Base-by-base conservation (phyloP, 306 rosid genomes). In the Trifolium dubium region DNA sequence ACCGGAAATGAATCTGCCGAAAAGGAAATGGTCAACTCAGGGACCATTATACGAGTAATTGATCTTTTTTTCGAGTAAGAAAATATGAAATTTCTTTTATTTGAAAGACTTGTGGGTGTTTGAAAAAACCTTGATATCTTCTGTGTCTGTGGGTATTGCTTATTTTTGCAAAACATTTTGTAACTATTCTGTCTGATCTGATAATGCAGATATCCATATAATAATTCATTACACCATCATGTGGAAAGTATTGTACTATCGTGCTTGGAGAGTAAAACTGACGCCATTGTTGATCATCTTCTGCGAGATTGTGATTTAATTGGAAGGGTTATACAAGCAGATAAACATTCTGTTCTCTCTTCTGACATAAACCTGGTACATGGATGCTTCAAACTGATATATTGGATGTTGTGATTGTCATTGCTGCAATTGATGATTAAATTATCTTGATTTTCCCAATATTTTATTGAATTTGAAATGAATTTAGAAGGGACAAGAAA, bases 21-120 rank as follows among this genome's bases (percentile, higher is more conserved):
- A 87, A 85, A 79, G 10, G 98, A 92, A 84, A 83, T 95, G 85
- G 88, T 90, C 39, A 85, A 77, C 88, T 90, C 98, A n/a, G 97
- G 99, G 75, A 92, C 87, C 80, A 90, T 92, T 81, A 82, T 14
- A 74, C 88, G 93, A 34, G 85, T 95, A 79, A 88, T 95, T 81
- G 93, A 90, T 85, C 98, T 95, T 76, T 95, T 95, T 86, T 95
- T 95, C 44, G 98, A 92, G 99, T 95, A 89, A 87, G 99, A 64
- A 39, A 54, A 54, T 61, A 54, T 43, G 11, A 59, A 47, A 34
- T 43, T 75, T 58, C 6, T 10, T 63, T 53, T 40, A 41, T 10
- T 56, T 73, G 54, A 15, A 13, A 17, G 47, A 43, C 40, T 74
- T 30, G 23, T 31, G 43, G 23, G 31, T 77, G 55, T 53, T 35